Base-by-base conservation (phyloP, 495 filamentous ascomycete species). In the Neurospora sp. region DNA sequence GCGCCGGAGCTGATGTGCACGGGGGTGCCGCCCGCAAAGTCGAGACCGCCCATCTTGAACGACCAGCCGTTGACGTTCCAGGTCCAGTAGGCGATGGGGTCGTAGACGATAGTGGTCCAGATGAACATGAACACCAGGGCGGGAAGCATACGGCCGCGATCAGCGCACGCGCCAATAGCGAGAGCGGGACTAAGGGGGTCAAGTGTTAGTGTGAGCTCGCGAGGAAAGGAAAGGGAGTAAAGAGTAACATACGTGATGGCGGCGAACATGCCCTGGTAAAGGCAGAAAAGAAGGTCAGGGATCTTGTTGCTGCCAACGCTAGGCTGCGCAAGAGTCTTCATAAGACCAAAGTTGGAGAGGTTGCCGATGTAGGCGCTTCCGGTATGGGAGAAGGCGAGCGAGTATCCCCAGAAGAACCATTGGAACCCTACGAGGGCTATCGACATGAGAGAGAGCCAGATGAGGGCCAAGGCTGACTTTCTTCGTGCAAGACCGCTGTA, bases 361-460 rank as follows among this genome's bases (percentile, higher is more conserved):
- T 95, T 86, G 37, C 96, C 96, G 75, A 99, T 94, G 82, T 86
- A 99, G 69, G 83, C 87, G 70, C 92, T 92, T 16, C 92, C 93
- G 12, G 88, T 85, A 81, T 97, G 93, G 37, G 93, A 96, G 85
- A 98, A 99, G 61, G 94, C 88, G 41, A 99, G 85, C 4, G 94
- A 97, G 81, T 95, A 98, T 45, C 96, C 96, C 96, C 95, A 98
- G 87, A 99, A 97, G 86, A 98, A 99, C 95, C 96, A 99, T 82
- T 98, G 95, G 84, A 99, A 97, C 35, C 90, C 91, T 10, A 93
- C 90, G 68, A 99, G 90, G 17, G 92, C 94, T 27, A 91, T 90
- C n/a, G 94, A 90, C 91, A 98, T 97, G 80, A 98, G 86, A n/a
- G 94, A 94, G 22, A 98, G 89, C 94, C 94, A 98, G 82, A 99